These are phyloP conservation scores for Solanum habrochaites DNA, from an alignment of 257 asterid genomes.

Conservation along the genomic window DNA sequence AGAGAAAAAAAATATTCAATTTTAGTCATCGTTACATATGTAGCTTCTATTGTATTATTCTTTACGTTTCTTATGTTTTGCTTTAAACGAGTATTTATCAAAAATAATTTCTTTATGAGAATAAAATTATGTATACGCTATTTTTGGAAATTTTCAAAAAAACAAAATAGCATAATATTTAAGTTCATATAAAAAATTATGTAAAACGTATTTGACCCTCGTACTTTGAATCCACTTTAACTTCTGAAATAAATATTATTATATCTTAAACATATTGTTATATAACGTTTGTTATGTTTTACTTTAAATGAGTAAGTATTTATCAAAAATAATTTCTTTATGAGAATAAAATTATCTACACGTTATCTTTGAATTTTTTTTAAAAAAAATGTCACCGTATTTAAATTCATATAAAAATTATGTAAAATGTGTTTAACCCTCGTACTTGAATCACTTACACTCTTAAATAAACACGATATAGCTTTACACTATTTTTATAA, in stretches of 20 bases:
- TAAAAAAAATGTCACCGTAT: not conserved
- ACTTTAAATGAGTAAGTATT: no score
- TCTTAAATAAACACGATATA: not conserved
- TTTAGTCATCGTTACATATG: not conserved
- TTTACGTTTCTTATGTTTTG: no score
- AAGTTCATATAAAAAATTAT: not conserved
- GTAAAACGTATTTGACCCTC: not conserved
- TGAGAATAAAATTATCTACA: no score
- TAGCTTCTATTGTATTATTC: not conserved
- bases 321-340: no score
- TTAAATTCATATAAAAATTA: not conserved
- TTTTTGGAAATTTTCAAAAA: not conserved
- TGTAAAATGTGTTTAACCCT: not conserved
- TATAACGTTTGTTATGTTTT: no score
- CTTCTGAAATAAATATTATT: not conserved
- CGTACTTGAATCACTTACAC: not conserved
- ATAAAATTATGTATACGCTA: accelerated
- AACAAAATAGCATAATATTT: not conserved
- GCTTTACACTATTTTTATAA: not conserved
- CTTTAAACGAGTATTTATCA: no score
- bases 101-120: no score
- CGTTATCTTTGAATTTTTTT: no score
- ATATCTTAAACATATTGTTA: not conserved
- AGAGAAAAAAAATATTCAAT: not conserved
- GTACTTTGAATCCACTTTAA: not conserved